Base-by-base conservation (phyloP, 371 early-diverging fungal species). In the Mucor circinelloides region DNA sequence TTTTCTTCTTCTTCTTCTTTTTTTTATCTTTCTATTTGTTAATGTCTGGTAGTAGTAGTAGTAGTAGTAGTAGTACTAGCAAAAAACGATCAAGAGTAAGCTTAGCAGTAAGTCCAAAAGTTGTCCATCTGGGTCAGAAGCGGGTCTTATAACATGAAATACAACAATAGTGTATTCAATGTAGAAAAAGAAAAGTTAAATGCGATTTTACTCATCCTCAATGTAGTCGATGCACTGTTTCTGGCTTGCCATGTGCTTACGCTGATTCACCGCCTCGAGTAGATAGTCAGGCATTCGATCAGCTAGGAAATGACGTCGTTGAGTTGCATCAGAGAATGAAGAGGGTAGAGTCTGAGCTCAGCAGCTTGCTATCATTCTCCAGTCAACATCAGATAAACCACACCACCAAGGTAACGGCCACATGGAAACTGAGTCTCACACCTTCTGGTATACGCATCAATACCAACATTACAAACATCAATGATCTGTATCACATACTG, bases 151-250 rank as follows among this genome's bases (percentile, higher is more conserved):
- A 52, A 52, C 13, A 13, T 52, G 23, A 50, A 17, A n/a, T n/a
- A n/a, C n/a, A n/a, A n/a, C n/a, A n/a, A n/a, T 34, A 82, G 82
- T 82, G 82, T 58, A 77, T 79, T 66, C 79, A 78, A 12, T 87
- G 87, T 73, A 78, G 85, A 58, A 85, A 86, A 73, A 86, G 86
- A 56, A 87, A 86, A 67, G 84, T 87, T 46, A 87, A 87, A 58
- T 87, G 88, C 67, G 86, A 87, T 67, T 83, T 83, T 66, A 82
- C 84, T 7, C 88, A 83, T 62, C 88, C 88, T 2, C 85, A 83
- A 4, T 87, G 88, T 67, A 76, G 76, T 7, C 85, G 88, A 13
- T 87, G 88, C 63, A 75, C 72, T 19, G 67, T 71, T 63, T 79
- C 83, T 17, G 81, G 76, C 7, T 66, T 78, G 52, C 76, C 80